These are phyloP conservation scores for Priceomyces carsonii DNA, from an alignment of 805 yeast genomes.

Conservation along the genomic window DNA sequence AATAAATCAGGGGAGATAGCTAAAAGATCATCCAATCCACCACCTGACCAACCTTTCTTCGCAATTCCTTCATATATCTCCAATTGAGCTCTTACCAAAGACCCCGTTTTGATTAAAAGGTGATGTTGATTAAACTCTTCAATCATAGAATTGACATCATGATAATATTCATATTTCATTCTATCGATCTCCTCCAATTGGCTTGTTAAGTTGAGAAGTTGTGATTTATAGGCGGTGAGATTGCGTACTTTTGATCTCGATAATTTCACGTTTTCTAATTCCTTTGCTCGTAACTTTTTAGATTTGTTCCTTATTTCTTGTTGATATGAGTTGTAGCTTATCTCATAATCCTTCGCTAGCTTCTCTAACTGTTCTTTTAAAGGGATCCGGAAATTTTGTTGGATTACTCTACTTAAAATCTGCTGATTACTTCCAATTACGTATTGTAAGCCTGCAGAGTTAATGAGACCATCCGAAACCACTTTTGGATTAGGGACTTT, in stretches of 20 bases:
- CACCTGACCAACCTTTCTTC: constrained; percentile 83
- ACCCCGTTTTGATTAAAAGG: constrained; percentile 56
- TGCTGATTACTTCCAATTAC: constrained; percentile 77
- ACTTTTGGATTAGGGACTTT: constrained; percentile 24
- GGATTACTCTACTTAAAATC: constrained; percentile 59
- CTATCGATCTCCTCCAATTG: constrained; percentile 80
- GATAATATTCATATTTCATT: constrained; percentile 73
- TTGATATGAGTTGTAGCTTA: constrained; percentile 56
- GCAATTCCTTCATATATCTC: constrained; percentile 82
- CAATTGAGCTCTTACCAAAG: constrained; percentile 74
- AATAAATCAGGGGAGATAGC: constrained; percentile 59
- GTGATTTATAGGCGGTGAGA: constrained; percentile 64
- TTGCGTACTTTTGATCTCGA: constrained; percentile 64
- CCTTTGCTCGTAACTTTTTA: constrained; percentile 55
- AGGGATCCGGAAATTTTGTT: constrained; percentile 57
- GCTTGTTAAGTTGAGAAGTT: constrained; percentile 64
- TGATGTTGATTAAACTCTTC: constrained; percentile 56
- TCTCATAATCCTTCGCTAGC: constrained; percentile 44
- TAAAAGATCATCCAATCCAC: constrained; percentile 74
- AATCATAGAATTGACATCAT: constrained; percentile 59
- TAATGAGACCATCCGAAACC: constrained; percentile 60
- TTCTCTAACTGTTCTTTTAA: constrained; percentile 43
- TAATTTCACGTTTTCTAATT: constrained; percentile 57
- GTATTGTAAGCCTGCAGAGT: constrained; percentile 77
- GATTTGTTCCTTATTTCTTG: constrained; percentile 53